A percentile compares a stretch with the other conserved stretches of the same genome.
phyloP scores from a whole-genome alignment of 805 yeast species.

The Candida dendrica region DNA sequence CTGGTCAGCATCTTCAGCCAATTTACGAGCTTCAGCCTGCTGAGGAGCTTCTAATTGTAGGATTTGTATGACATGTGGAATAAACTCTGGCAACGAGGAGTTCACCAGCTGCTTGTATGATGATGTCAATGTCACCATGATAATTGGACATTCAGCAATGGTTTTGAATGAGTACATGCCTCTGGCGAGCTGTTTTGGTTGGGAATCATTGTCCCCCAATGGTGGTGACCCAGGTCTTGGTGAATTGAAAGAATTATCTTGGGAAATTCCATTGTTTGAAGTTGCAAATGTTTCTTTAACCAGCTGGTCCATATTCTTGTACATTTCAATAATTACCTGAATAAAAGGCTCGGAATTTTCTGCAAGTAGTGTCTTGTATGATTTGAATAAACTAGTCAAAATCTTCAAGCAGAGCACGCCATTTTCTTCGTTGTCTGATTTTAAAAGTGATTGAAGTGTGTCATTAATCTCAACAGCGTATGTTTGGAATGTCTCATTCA shows the following conservation, averaged over 20 bases:
- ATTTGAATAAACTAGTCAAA: conserved; percentile 76
- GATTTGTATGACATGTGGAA: conserved; percentile 75
- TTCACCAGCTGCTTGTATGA: conserved; percentile 74
- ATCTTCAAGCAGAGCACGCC: conserved; percentile 89
- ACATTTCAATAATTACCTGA: conserved; percentile 65
- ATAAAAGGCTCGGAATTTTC: conserved; percentile 77
- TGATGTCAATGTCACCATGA: conserved; percentile 87
- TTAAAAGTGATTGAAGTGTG: conserved; percentile 50
- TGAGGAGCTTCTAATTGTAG: conserved; percentile 75
- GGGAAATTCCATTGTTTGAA: conserved; percentile 22
- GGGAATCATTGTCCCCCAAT: conserved; percentile 28
- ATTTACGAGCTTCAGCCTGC: conserved; percentile 60
- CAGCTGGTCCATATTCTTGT: conserved; percentile 70
- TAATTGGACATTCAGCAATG: conserved; percentile 93
- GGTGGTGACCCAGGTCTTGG: conserved; percentile 34
- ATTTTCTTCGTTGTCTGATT: conserved; percentile 87
- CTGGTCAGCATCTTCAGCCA: conserved; percentile 48
- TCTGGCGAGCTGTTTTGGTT: conserved; percentile 46
- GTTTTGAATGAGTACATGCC: conserved; percentile 85
- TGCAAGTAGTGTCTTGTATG: conserved; percentile 60
- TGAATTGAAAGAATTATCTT: conserved; percentile 21
- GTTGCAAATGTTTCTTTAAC: conserved; percentile 62
- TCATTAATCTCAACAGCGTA: conserved; percentile 56
- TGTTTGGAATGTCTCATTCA: conserved; percentile 75
- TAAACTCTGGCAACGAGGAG: conserved; percentile 63